Evolutionary conservation across 495 filamentous ascomycete species (phyloP).

Genomic region (Cudoniella acicularis): DNA sequence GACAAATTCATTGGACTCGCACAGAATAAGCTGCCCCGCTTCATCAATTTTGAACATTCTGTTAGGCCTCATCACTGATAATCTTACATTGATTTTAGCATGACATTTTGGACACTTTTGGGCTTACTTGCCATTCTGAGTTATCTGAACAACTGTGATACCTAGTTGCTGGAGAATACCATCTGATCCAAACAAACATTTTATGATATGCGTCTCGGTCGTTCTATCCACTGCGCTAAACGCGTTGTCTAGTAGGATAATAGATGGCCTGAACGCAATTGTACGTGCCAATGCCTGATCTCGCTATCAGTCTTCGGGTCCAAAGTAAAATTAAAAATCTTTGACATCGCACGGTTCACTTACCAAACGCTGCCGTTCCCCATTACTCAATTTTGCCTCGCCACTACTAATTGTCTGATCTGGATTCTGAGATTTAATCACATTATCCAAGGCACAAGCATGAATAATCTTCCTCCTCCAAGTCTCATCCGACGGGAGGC

Average conservation of each 20-base stretch:
- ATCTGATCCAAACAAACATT: constrained; percentile 10
- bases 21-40: neutral
- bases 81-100: neutral
- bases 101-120: neutral
- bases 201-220: constrained; percentile 7
- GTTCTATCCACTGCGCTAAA: constrained; percentile 10
- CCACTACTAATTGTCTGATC: constrained; percentile 51
- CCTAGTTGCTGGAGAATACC: constrained; percentile 8
- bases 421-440: constrained; percentile 38
- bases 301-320: neutral
- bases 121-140: neutral
- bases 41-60: neutral
- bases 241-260: constrained; percentile 10
- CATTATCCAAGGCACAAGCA: constrained; percentile 25
- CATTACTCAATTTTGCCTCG: constrained; percentile 51
- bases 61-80: neutral
- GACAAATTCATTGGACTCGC: neutral
- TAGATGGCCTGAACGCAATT: constrained; percentile 10
- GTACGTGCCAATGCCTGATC: constrained; percentile 12
- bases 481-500: constrained; percentile 10
- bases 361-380: constrained; percentile 52
- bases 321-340: neutral
- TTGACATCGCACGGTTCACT: neutral
- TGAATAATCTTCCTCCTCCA: constrained; percentile 27
- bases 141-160: neutral